Percentiles rank a stretch among this genome's conserved stretches.
Conservation (phyloP, 805 yeast species). For the Starmerella bombi region DNA sequence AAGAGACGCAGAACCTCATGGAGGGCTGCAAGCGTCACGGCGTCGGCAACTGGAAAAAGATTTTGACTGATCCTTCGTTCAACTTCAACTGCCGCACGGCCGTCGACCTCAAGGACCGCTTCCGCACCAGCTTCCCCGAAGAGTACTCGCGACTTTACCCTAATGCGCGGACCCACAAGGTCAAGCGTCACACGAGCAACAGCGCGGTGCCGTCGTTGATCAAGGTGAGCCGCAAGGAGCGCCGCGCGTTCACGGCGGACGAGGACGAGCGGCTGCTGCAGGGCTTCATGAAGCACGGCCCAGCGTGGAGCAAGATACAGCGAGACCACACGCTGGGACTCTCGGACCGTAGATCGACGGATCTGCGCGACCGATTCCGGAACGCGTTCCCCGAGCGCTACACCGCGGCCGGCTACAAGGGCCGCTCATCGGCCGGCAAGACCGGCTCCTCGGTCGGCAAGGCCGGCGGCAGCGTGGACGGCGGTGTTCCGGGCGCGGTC, state of each 20-base stretch:
- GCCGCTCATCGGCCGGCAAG: constrained; percentile 21
- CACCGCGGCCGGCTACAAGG: constrained; percentile 35
- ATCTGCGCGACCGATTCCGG: constrained; percentile 33
- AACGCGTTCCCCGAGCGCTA: constrained; percentile 35
- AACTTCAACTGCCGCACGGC: constrained; percentile 34
- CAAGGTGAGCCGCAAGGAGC: constrained; percentile 34
- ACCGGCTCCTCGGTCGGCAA: constrained; percentile 6
- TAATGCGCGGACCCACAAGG: constrained; percentile 34
- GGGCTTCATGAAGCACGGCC: constrained; percentile 34
- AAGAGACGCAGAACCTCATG: constrained; percentile 32
- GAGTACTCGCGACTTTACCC: constrained; percentile 34
- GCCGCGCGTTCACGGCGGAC: constrained; percentile 32
- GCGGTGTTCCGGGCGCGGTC: constrained; percentile 1
- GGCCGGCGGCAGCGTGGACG: constrained; percentile 1
- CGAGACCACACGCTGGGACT: constrained; percentile 30
- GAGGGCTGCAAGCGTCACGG: constrained; percentile 34
- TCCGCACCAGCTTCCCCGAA: constrained; percentile 35
- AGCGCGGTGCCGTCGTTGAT: constrained; percentile 24
- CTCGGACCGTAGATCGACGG: constrained; percentile 32
- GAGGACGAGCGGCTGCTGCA: constrained; percentile 33
- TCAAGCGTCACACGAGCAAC: constrained; percentile 20
- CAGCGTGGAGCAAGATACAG: constrained; percentile 36
- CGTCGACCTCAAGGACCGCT: constrained; percentile 35
- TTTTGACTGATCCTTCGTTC: constrained; percentile 31
- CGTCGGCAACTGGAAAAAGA: constrained; percentile 37